These are phyloP conservation scores for Cyberlindnera amylophila DNA, from an alignment of 805 yeast species.

Conservation along the genomic window DNA sequence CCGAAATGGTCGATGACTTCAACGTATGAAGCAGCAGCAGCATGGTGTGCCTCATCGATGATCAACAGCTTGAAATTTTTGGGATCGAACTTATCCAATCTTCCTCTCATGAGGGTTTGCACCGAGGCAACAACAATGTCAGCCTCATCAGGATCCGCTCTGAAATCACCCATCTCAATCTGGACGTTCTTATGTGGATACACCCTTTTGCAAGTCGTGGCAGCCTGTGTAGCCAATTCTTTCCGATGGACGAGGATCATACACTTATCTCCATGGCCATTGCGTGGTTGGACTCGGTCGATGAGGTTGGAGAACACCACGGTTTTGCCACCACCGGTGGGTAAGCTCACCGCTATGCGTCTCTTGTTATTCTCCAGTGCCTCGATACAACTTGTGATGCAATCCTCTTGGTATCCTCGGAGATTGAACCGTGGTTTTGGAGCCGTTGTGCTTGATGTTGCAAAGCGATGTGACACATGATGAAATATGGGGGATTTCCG, in stretches of 20 bases:
- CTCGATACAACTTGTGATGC: slow-evolving; percentile 51
- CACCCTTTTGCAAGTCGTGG: slow-evolving; percentile 39
- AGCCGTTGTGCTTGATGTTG: no score
- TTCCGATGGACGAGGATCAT: slow-evolving; percentile 76
- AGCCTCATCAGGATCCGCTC: slow-evolving; percentile 36
- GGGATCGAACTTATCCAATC: slow-evolving; percentile 55
- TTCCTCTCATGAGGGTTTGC: slow-evolving; percentile 50
- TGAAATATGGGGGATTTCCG: no score
- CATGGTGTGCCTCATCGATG: slow-evolving; percentile 91
- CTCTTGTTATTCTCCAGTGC: slow-evolving; percentile 43
- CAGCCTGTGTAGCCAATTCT: slow-evolving; percentile 75
- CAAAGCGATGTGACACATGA: no score
- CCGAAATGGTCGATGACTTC: slow-evolving; percentile 55
- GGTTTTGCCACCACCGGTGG: slow-evolving; percentile 96
- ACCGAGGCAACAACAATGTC: slow-evolving; percentile 79
- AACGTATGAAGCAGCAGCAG: slow-evolving; percentile 67
- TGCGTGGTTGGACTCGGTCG: slow-evolving; percentile 35
- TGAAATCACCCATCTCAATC: slow-evolving; percentile 62
- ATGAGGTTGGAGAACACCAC: slow-evolving; percentile 66
- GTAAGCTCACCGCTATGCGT: slow-evolving; percentile 77
- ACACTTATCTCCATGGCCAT: slow-evolving; percentile 31
- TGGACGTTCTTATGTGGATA: slow-evolving; percentile 53
- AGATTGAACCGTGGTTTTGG: slow-evolving; percentile 17
- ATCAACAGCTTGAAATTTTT: slow-evolving; percentile 65
- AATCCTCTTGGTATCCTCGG: slow-evolving; percentile 65